A percentile compares a stretch with the other conserved stretches of the same genome.
phyloP scores from a whole-genome alignment of 352 stramenopile species.

The Phytophthora lateralis region DNA sequence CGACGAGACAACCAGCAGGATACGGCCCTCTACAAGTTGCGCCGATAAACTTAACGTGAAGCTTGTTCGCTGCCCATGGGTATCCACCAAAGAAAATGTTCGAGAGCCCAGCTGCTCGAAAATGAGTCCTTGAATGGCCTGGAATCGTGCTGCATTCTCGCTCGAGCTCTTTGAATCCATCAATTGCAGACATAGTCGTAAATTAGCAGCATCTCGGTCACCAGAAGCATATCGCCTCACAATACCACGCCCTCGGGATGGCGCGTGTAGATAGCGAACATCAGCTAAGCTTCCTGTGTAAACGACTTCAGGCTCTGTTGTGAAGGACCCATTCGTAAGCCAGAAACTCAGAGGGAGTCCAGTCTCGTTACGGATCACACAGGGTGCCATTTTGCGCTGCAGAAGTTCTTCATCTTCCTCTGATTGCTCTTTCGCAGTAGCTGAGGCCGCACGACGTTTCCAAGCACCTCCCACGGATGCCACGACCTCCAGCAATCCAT shows the following conservation, averaged over 20 bases:
- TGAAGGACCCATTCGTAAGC: conserved; percentile 58
- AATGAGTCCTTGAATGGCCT: conserved; percentile 81
- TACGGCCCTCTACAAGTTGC: conserved; percentile 77
- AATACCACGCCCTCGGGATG: conserved; percentile 64
- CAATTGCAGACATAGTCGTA: conserved; percentile 70
- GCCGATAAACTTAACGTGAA: conserved; percentile 69
- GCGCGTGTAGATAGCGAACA: conserved; percentile 69
- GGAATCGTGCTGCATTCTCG: conserved; percentile 37
- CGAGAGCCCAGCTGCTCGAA: conserved; percentile 78
- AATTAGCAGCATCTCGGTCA: conserved; percentile 55
- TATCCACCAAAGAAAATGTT: conserved; percentile 68
- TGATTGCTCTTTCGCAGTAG: conserved; percentile 5
- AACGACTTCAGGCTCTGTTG: conserved; percentile 44
- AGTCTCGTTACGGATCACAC: conserved; percentile 82
- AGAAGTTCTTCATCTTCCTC: conserved; percentile 31
- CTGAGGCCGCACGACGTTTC: conserved; percentile 45
- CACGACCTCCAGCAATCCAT: conserved; percentile 77
- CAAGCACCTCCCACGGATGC: conserved; percentile 79
- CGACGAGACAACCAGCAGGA: conserved; percentile 79
- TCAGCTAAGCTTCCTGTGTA: conserved; percentile 53
- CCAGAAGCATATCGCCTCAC: conserved; percentile 72
- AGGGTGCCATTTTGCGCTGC: conserved; percentile 61
- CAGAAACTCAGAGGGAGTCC: conserved; percentile 72
- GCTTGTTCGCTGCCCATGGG: conserved; percentile 49
- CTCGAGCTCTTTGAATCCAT: conserved; percentile 38